phyloP scores from a whole-genome alignment of 352 stramenopile genomes.

The Halophytophthora polymorphica region DNA sequence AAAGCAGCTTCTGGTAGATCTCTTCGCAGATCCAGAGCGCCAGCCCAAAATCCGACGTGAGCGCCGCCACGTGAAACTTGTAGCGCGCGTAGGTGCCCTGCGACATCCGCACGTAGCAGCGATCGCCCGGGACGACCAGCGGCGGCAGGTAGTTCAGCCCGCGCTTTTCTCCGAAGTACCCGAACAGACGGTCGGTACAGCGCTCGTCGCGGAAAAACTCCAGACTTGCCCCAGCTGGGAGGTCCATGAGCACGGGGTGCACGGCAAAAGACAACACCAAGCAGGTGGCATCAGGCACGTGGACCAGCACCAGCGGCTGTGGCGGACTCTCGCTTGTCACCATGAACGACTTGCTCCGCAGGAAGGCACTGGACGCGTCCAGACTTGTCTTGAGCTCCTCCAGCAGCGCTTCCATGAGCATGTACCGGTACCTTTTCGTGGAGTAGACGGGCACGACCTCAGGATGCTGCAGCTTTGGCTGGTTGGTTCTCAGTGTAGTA shows the following conservation, averaged over 20 bases:
- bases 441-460: slow-evolving; percentile 26
- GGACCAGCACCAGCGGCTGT: slow-evolving; percentile 52
- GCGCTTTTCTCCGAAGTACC: slow-evolving; percentile 73
- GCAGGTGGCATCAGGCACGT: slow-evolving; percentile 61
- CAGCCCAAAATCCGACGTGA: slow-evolving; percentile 71
- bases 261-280: slow-evolving; percentile 77
- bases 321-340: slow-evolving; percentile 69
- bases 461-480: slow-evolving; percentile 30
- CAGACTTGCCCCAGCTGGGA: slow-evolving; percentile 61
- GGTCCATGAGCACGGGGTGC: slow-evolving; percentile 78
- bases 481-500: slow-evolving; percentile 19
- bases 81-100: slow-evolving; percentile 69
- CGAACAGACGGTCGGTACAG: slow-evolving; percentile 61
- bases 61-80: slow-evolving; percentile 73
- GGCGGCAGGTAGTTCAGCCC: slow-evolving; percentile 65
- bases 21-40: slow-evolving; percentile 70
- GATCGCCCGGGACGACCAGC: slow-evolving; percentile 53
- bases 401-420: slow-evolving; percentile 59
- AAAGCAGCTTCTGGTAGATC: slow-evolving; percentile 54
- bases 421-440: slow-evolving; percentile 51
- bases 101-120: slow-evolving; percentile 62
- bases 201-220: slow-evolving; percentile 69
- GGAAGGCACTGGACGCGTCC: slow-evolving; percentile 44
- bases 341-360: slow-evolving; percentile 50
- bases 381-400: slow-evolving; percentile 50